phyloP scores from a whole-genome alignment of 495 filamentous ascomycete genomes.

The Friedmanniomyces endolithicus region DNA sequence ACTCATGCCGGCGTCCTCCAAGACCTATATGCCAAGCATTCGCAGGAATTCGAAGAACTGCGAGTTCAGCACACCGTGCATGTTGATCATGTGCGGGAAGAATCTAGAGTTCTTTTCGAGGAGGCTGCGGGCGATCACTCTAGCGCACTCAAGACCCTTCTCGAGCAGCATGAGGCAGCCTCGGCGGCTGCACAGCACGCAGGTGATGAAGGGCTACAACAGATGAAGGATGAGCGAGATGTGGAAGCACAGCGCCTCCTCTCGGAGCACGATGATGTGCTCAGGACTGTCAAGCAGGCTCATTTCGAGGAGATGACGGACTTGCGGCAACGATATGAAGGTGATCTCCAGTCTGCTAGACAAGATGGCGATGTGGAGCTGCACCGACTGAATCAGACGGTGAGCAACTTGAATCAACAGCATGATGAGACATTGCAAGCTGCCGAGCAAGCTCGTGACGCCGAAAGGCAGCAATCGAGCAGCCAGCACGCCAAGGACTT shows the following conservation, averaged over 20 bases:
- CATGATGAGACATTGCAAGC: not conserved
- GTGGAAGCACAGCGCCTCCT: not conserved
- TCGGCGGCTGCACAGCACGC: not conserved
- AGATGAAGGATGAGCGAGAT: not conserved
- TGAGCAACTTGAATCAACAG: not conserved
- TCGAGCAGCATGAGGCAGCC: not conserved
- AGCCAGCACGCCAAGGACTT: not conserved
- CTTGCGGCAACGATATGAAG: not conserved
- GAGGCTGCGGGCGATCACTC: not conserved
- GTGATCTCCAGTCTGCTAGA: not conserved
- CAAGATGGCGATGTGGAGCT: not conserved
- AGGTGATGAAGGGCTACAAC: not conserved
- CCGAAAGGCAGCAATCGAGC: not conserved
- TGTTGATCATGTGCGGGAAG: not conserved
- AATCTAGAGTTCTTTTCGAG: not conserved
- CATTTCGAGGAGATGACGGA: not conserved
- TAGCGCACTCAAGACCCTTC: not conserved
- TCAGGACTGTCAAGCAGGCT: not conserved
- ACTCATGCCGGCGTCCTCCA: not conserved
- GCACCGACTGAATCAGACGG: not conserved
- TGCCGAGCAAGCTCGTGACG: not conserved
- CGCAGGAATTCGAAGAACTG: not conserved
- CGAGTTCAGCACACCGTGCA: not conserved
- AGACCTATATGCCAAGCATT: not conserved
- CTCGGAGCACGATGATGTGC: not conserved